Evolutionary conservation across 1,139 yeast genomes (phyloP).

Genomic region (Hansenula anomala): DNA sequence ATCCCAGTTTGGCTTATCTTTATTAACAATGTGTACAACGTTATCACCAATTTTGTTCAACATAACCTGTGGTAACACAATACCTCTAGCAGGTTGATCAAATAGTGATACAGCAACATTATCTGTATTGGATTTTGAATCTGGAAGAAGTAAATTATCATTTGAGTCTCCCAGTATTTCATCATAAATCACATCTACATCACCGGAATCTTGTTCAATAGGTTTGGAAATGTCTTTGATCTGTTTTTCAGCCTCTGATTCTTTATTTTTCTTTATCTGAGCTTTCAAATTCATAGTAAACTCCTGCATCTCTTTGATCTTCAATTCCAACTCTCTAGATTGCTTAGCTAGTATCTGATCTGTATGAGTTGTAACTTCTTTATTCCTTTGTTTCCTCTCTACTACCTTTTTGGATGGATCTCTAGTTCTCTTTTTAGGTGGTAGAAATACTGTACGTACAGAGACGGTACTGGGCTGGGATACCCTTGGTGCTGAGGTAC

Average conservation of each 20-base stretch:
- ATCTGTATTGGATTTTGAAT: background rate
- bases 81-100: conserved; percentile 21
- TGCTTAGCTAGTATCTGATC: conserved; percentile 17
- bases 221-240: conserved; percentile 7
- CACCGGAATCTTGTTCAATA: conserved; percentile 23
- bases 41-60: conserved; percentile 43
- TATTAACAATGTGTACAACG: conserved; percentile 38
- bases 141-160: background rate
- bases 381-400: background rate
- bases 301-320: conserved; percentile 38
- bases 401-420: background rate
- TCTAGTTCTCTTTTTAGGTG: background rate
- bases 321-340: conserved; percentile 24
- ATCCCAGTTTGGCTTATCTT: conserved; percentile 51
- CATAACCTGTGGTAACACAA: conserved; percentile 39
- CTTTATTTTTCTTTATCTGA: conserved; percentile 20
- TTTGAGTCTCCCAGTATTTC: background rate
- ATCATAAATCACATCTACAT: conserved; percentile 27
- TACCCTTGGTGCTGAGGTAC: no score
- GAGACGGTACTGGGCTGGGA: background rate
- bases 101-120: conserved; percentile 9
- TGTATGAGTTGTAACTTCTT: background rate
- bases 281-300: conserved; percentile 29
- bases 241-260: conserved; percentile 14
- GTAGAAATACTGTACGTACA: background rate